These are phyloP conservation scores for Daldinia grandis DNA, from an alignment of 495 filamentous ascomycete species.

Conservation along the genomic window DNA sequence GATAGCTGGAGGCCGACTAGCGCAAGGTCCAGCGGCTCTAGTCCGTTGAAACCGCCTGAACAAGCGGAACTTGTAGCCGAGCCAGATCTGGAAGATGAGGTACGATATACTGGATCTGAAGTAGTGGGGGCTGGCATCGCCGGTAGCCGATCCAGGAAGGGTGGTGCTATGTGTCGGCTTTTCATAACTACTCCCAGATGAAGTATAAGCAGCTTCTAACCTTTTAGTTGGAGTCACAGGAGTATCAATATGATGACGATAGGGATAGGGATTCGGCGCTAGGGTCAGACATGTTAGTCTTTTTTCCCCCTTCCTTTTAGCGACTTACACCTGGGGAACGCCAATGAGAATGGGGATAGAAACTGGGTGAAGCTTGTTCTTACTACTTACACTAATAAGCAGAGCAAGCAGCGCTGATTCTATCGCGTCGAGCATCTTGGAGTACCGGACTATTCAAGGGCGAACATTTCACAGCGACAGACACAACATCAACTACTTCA, in stretches of 20 bases:
- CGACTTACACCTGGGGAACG: neutral
- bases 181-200: neutral
- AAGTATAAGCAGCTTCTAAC: slow-evolving; percentile 17
- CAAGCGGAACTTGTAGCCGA: slow-evolving; percentile 24
- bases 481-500: slow-evolving; percentile 40
- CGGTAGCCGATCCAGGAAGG: slow-evolving; percentile 10
- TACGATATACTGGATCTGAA: slow-evolving; percentile 14
- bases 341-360: neutral
- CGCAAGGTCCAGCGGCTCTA: slow-evolving; percentile 19
- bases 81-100: slow-evolving; percentile 31
- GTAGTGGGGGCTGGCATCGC: slow-evolving; percentile 1
- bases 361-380: neutral
- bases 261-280: slow-evolving; percentile 41
- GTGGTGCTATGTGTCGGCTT: neutral
- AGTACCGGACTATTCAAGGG: slow-evolving; percentile 55
- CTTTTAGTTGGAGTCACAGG: slow-evolving; percentile 18
- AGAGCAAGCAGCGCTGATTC: slow-evolving; percentile 52
- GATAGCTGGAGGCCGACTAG: slow-evolving; percentile 20
- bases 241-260: slow-evolving; percentile 32
- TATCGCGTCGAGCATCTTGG: slow-evolving; percentile 54
- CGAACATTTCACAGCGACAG: slow-evolving; percentile 50
- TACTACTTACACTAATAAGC: slow-evolving; percentile 10
- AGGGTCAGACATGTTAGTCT: slow-evolving; percentile 44
- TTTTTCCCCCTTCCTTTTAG: neutral
- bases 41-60: slow-evolving; percentile 8